phyloP scores from a whole-genome alignment of 495 filamentous ascomycete species.

The Durotheca rogersii region DNA sequence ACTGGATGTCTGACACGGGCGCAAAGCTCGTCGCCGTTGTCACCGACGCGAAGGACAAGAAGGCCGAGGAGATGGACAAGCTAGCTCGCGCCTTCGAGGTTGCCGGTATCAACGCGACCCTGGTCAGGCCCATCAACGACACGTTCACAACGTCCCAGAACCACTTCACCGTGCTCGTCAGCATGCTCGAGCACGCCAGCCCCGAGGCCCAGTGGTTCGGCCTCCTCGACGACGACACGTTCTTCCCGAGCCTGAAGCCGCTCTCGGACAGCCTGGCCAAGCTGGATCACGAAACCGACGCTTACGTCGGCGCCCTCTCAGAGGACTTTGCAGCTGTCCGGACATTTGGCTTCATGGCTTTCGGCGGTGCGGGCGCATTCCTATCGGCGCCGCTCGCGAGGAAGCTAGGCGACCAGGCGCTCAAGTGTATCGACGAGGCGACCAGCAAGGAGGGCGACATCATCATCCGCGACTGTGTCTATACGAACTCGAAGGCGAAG shows the following conservation, averaged over 20 bases:
- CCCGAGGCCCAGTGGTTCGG: slow-evolving; percentile 62
- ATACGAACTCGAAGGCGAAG: slow-evolving; percentile 53
- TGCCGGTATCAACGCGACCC: slow-evolving; percentile 52
- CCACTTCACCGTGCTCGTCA: slow-evolving; percentile 63
- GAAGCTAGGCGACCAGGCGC: slow-evolving; percentile 53
- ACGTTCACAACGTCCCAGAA: slow-evolving; percentile 53
- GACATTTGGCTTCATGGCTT: slow-evolving; percentile 64
- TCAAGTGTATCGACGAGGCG: slow-evolving; percentile 54
- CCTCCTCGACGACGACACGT: slow-evolving; percentile 73
- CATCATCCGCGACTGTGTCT: slow-evolving; percentile 63
- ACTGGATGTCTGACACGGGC: slow-evolving; percentile 61
- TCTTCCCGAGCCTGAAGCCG: slow-evolving; percentile 64
- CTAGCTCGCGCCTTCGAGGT: slow-evolving; percentile 35
- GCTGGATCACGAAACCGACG: slow-evolving; percentile 53
- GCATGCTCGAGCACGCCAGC: slow-evolving; percentile 54
- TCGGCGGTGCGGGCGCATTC: slow-evolving; percentile 69
- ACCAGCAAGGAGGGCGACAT: slow-evolving; percentile 58
- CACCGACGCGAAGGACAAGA: slow-evolving; percentile 47
- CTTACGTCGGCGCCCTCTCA: slow-evolving; percentile 64
- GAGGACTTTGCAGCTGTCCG: slow-evolving; percentile 62
- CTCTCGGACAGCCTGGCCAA: slow-evolving; percentile 47
- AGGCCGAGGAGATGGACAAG: slow-evolving; percentile 23
- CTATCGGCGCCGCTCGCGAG: slow-evolving; percentile 60
- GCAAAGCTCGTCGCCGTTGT: slow-evolving; percentile 58
- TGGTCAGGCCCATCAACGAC: slow-evolving; percentile 54